Percentiles rank a stretch among this genome's conserved stretches.
These are phyloP conservation scores for Penicillium sp. DNA, from an alignment of 2,329 filamentous ascomycete genomes.

Conservation along the genomic window DNA sequence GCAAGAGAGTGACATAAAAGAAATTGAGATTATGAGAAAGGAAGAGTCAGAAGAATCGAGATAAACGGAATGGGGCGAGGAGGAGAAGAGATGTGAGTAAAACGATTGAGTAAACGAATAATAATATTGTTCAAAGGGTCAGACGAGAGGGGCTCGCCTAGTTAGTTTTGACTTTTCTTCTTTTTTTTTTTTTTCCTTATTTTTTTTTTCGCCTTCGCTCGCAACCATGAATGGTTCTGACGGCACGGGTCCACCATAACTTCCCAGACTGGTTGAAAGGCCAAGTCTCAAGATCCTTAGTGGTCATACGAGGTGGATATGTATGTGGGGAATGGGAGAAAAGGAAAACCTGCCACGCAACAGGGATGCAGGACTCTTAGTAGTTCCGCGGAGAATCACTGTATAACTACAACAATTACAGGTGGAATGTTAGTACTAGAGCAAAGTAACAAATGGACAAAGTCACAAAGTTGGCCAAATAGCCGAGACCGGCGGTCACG, in stretches of 20 bases:
- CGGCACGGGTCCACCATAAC: slow-evolving; percentile 18
- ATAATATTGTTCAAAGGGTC: slow-evolving; percentile 25
- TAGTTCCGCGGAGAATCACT: not conserved
- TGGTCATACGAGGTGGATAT: slow-evolving; percentile 1
- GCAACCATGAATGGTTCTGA: slow-evolving; percentile 13
- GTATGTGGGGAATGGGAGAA: not conserved
- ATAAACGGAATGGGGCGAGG: slow-evolving; percentile 26
- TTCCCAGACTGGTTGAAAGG: not conserved
- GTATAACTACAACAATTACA: not conserved
- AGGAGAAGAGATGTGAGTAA: slow-evolving; percentile 31
- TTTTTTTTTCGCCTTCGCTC: slow-evolving; percentile 8
- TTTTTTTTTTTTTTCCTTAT: slow-evolving; percentile 15
- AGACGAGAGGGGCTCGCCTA: slow-evolving; percentile 17
- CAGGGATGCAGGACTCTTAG: not conserved
- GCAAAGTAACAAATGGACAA: not conserved
- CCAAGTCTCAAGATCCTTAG: not conserved
- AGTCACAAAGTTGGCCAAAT: slow-evolving; percentile 2
- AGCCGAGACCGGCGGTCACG: slow-evolving; percentile 16
- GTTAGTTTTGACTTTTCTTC: slow-evolving; percentile 11
- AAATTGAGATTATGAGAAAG: slow-evolving; percentile 35
- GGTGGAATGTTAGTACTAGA: not conserved
- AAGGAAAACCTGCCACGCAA: not conserved
- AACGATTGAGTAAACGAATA: slow-evolving; percentile 43
- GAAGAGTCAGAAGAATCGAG: slow-evolving; percentile 30
- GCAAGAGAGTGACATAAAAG: slow-evolving; percentile 41